phyloP scores from a whole-genome alignment of 495 filamentous ascomycete species.

The Aspergillus saccharolyticus region DNA sequence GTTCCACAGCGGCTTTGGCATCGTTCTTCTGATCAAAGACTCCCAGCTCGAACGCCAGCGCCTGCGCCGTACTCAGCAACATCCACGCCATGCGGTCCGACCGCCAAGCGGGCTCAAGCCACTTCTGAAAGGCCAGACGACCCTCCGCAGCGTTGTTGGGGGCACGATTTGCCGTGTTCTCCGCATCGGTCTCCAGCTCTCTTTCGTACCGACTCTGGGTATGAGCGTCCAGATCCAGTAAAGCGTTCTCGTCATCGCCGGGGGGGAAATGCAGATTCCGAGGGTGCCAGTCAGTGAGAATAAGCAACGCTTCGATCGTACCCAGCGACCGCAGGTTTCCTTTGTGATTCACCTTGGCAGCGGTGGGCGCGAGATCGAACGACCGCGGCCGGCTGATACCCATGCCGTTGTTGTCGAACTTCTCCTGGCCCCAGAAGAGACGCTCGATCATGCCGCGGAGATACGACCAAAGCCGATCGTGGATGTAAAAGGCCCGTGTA shows the following conservation, averaged over 20 bases:
- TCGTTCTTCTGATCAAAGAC: conserved; percentile 83
- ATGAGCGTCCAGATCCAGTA: conserved; percentile 49
- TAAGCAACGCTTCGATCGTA: conserved; percentile 87
- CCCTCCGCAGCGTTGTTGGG: conserved; percentile 51
- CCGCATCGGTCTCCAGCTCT: conserved; percentile 35
- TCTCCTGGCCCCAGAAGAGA: conserved; percentile 91
- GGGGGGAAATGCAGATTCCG: conserved; percentile 93
- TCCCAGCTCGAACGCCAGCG: conserved; percentile 86
- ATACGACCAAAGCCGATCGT: conserved; percentile 94
- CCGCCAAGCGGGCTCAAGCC: conserved; percentile 93
- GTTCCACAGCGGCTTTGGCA: conserved; percentile 44
- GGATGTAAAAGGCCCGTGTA: conserved; percentile 84
- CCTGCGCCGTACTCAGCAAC: conserved; percentile 84
- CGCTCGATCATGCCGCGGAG: conserved; percentile 90
- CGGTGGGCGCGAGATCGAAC: conserved; percentile 58
- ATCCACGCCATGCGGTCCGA: conserved; percentile 99
- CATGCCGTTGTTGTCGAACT: conserved; percentile 82
- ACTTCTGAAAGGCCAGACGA: conserved; percentile 73
- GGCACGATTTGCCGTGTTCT: conserved; percentile 22
- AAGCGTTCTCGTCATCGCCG: conserved; percentile 66
- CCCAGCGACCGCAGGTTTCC: conserved; percentile 84
- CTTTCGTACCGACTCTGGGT: conserved; percentile 28
- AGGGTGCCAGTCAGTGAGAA: conserved; percentile 96
- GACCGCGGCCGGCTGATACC: conserved; percentile 63
- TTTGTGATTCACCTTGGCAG: conserved; percentile 46